Evolutionary conservation across 2,329 filamentous ascomycete species (phyloP).

Genomic region (Calonectria ilicicola): DNA sequence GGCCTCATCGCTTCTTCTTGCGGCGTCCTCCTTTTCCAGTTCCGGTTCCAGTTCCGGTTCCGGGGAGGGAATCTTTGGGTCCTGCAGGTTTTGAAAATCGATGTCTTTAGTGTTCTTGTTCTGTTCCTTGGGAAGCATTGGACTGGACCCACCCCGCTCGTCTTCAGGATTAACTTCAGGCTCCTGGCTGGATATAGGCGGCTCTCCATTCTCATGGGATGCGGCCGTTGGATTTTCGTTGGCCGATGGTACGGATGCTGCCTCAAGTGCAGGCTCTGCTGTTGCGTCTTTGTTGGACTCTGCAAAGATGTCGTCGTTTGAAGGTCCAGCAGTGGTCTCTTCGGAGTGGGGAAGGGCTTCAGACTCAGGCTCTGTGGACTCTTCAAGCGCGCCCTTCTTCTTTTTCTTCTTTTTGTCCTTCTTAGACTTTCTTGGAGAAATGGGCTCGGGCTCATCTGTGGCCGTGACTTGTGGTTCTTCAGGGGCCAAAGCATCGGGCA

Average conservation of each 20-base stretch:
- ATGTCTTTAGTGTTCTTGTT: conserved; percentile 49
- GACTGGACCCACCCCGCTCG: conserved; percentile 45
- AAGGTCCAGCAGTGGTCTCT: conserved; percentile 23
- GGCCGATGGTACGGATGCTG: conserved; percentile 15
- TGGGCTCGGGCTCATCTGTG: conserved; percentile 36
- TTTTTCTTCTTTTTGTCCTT: conserved; percentile 51
- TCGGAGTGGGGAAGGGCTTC: conserved; percentile 28
- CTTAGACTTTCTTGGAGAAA: conserved; percentile 45
- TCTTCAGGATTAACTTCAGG: conserved; percentile 44
- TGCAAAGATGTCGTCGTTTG: conserved; percentile 28
- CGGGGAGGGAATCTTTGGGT: conserved; percentile 40
- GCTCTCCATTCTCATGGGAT: conserved; percentile 33
- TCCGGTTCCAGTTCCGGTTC: conserved; percentile 41
- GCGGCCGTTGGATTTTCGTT: conserved; percentile 27
- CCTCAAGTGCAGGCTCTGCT: conserved; percentile 22
- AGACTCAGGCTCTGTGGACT: conserved; percentile 31
- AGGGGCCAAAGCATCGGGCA: conserved; percentile 18
- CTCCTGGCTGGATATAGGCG: conserved; percentile 36
- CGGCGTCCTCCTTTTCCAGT: conserved; percentile 42
- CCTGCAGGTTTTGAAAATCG: conserved; percentile 45
- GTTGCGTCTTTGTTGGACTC: conserved; percentile 30
- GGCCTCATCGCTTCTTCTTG: conserved; percentile 37
- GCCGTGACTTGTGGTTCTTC: conserved; percentile 24
- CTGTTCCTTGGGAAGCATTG: conserved; percentile 46
- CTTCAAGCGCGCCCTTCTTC: conserved; percentile 43